Percentiles rank a stretch among this genome's conserved stretches.
These are phyloP conservation scores for Firmiana major DNA, from an alignment of 345 rosid species.

Conservation along the genomic window DNA sequence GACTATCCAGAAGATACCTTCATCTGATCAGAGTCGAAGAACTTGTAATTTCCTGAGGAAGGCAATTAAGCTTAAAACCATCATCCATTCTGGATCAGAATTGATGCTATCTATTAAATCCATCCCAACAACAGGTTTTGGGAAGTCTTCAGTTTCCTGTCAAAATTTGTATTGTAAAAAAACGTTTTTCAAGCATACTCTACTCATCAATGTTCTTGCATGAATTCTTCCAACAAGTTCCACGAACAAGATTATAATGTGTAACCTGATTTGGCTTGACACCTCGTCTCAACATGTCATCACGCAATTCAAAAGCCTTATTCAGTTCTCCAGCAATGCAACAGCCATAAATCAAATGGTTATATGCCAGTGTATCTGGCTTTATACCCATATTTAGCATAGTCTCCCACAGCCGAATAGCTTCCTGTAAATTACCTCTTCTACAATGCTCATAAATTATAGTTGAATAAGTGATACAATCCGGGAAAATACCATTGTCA, in stretches of 20 bases:
- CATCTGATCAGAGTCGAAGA: neutral
- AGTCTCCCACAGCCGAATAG: slow-evolving; percentile 60
- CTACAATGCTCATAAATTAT: slow-evolving; percentile 63
- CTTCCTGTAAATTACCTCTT: slow-evolving; percentile 52
- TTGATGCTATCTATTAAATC: neutral
- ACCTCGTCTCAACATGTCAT: too few relatives aligned
- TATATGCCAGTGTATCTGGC: slow-evolving; percentile 73
- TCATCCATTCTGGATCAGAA: neutral
- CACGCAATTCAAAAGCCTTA: too few relatives aligned
- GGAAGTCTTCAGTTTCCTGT: neutral
- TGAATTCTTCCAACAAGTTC: too few relatives aligned
- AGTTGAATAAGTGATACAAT: slow-evolving; percentile 83
- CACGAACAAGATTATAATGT: too few relatives aligned
- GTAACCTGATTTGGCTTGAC: too few relatives aligned
- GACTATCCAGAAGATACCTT: neutral
- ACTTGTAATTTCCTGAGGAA: neutral
- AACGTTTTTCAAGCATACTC: neutral
- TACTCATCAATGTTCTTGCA: too few relatives aligned
- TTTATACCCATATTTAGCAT: slow-evolving; percentile 62
- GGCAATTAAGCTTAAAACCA: neutral
- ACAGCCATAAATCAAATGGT: slow-evolving; percentile 51
- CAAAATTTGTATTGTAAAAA: neutral
- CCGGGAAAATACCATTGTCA: slow-evolving; percentile 54
- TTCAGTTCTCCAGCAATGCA: too few relatives aligned
- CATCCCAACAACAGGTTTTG: neutral